phyloP scores from a whole-genome alignment of 1,284 basidiomycete genomes.

The Cryptococcus sp. region DNA sequence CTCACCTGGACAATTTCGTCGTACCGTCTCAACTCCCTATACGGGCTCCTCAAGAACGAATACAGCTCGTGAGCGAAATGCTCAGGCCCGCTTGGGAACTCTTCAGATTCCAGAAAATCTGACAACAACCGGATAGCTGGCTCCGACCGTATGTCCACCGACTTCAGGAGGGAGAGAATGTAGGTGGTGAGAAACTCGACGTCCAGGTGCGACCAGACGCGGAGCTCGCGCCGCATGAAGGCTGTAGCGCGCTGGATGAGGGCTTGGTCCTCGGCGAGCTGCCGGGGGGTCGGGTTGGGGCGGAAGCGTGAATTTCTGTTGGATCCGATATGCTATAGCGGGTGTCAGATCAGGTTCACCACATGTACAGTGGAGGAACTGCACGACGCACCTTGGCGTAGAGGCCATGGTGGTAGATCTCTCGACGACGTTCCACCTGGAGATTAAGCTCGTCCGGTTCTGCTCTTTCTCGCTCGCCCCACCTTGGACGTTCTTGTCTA shows the following conservation, averaged over 20 bases:
- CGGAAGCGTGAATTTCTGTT: slow-evolving; percentile 76
- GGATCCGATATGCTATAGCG: slow-evolving; percentile 73
- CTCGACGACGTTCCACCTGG: slow-evolving; percentile 58
- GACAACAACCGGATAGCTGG: slow-evolving; percentile 72
- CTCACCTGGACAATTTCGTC: slow-evolving; percentile 75
- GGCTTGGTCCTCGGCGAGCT: slow-evolving; percentile 62
- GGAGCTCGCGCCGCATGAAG: slow-evolving; percentile 77
- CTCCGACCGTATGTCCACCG: slow-evolving; percentile 82
- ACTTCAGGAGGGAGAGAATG: slow-evolving; percentile 76
- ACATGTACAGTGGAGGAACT: background rate
- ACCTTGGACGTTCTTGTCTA: background rate
- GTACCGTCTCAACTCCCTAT: slow-evolving; percentile 71
- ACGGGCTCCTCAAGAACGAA: slow-evolving; percentile 77
- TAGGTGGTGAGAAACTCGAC: slow-evolving; percentile 67
- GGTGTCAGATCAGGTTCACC: background rate
- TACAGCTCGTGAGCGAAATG: slow-evolving; percentile 90
- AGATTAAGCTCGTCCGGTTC: slow-evolving; percentile 63
- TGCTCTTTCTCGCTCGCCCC: slow-evolving; percentile 50
- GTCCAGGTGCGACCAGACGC: slow-evolving; percentile 75
- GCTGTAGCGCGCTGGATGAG: slow-evolving; percentile 60
- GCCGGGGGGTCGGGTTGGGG: slow-evolving; percentile 72
- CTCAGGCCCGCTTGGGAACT: slow-evolving; percentile 67
- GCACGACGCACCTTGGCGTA: slow-evolving; percentile 68
- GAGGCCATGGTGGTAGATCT: slow-evolving; percentile 68
- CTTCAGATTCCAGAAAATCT: slow-evolving; percentile 72